phyloP scores from a whole-genome alignment of 78 protist species.

The Cavenderia fasciculata region DNA sequence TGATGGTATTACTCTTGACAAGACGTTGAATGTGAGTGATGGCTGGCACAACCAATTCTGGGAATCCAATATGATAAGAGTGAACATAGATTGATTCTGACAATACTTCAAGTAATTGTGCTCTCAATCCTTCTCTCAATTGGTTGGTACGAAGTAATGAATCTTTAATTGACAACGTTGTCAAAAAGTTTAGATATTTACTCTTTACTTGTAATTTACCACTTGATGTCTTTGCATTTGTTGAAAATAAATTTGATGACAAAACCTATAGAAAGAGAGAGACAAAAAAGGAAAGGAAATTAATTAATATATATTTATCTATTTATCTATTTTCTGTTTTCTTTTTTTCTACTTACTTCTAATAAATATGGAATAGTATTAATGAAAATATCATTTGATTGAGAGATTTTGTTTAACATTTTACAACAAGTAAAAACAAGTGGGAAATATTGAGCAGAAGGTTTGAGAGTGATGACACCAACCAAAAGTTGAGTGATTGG shows the following conservation, averaged over 20 bases:
- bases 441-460: constrained; percentile 78
- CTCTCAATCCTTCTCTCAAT: constrained; percentile 44
- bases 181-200: constrained; percentile 29
- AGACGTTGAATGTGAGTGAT: constrained; percentile 7
- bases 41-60: constrained; percentile 84
- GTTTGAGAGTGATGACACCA: constrained; percentile 59
- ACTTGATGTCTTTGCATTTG: neutral
- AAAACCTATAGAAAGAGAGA: neutral
- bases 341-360: constrained; percentile 8
- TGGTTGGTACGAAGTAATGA: neutral
- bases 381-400: constrained; percentile 37
- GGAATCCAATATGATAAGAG: constrained; percentile 84
- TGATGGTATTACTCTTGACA: neutral
- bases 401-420: constrained; percentile 59
- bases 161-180: constrained; percentile 32
- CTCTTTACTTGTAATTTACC: neutral
- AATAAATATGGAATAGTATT: constrained; percentile 72
- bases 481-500: constrained; percentile 85
- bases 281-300: too few relatives aligned
- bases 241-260: too few relatives aligned
- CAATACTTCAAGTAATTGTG: constrained; percentile 15
- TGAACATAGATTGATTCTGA: constrained; percentile 41
- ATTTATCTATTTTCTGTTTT: too few relatives aligned
- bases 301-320: too few relatives aligned
- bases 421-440: constrained; percentile 78